Evolutionary conservation across 2,329 filamentous ascomycete genomes (phyloP).

Genomic region (Stagonosporopsis vannaccii): DNA sequence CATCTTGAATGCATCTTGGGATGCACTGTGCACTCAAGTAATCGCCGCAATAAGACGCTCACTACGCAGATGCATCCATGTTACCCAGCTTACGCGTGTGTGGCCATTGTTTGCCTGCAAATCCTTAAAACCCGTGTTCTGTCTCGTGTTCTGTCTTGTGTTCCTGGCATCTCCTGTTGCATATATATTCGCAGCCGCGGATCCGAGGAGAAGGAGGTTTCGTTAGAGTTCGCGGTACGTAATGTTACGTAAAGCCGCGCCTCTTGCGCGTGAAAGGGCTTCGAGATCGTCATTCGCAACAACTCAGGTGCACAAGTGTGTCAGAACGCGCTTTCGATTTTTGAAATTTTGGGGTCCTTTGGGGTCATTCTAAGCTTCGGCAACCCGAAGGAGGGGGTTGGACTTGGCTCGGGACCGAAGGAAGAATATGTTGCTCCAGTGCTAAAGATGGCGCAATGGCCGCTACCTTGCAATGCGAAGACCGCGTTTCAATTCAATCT

Average conservation of each 20-base stretch:
- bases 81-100: too few species aligned
- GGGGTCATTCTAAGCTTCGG: neutral
- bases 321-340: neutral
- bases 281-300: conserved; percentile 9
- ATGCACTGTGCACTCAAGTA: neutral
- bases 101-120: neutral
- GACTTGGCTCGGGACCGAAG: conserved; percentile 14
- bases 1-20: neutral
- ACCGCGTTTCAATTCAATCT: neutral
- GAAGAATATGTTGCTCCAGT: conserved; percentile 2
- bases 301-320: conserved; percentile 8
- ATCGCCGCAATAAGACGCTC: neutral
- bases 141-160: neutral
- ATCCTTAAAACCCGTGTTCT: neutral
- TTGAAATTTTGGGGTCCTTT: conserved; percentile 2
- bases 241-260: conserved; percentile 34
- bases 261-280: conserved; percentile 6
- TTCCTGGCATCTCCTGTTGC: conserved; percentile 13
- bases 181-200: conserved; percentile 17
- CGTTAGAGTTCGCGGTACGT: conserved; percentile 32
- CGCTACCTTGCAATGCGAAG: neutral
- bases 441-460: conserved; percentile 16
- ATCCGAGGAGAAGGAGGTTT: conserved; percentile 35
- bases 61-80: neutral
- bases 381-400: neutral